Evolutionary conservation across 2,329 filamentous ascomycete genomes (phyloP), one percentile per base, ranked within the genome.

Genomic region (Penicillium sp.): DNA sequence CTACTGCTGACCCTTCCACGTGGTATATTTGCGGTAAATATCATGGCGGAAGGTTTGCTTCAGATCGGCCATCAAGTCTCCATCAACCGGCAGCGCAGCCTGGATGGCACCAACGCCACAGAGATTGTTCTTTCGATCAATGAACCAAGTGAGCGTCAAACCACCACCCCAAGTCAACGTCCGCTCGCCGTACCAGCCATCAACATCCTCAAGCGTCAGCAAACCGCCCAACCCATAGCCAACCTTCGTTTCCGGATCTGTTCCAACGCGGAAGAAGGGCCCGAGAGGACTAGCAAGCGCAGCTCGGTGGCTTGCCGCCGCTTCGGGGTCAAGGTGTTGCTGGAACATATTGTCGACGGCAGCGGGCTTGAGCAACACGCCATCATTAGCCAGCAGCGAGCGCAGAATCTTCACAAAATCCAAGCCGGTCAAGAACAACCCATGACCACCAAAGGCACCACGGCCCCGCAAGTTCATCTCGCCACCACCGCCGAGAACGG

Each of bases 91-190:
- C 24, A 79, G n/a, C 14, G 61, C 39, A 6, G 75, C 66, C 55
- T 78, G 76, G 1, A 78, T 26, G 18, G 77, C 77, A 1, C 70
- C 73, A 2, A 79, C 51, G 14, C 74, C 77, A 47, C 76, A 79
- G 5, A 81, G 57, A 14, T 74, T 72, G 58, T 78, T 79, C 68
- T 76, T 75, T 1, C 77, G 76, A 61, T 81, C 79, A 51, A 81
- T 70, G 20, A 81, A 81, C 80, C 79, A 82, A 2, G 72, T 48
- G 22, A 80, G 61, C 0, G 78, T 79, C 59, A 76, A 37, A 0
- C 78, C 78, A 2, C 79, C 80, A 8, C 76, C 78, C 79, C 78
- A 81, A 3, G 70, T 74, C 53, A 81, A 63, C 0, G 78, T 80
- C 1, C 67, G 57, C 35, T 73, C 69, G 4, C 78, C 76, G 43